phyloP scores from a whole-genome alignment of 1,139 yeast species.

The Sugiyamaella castrensis region DNA sequence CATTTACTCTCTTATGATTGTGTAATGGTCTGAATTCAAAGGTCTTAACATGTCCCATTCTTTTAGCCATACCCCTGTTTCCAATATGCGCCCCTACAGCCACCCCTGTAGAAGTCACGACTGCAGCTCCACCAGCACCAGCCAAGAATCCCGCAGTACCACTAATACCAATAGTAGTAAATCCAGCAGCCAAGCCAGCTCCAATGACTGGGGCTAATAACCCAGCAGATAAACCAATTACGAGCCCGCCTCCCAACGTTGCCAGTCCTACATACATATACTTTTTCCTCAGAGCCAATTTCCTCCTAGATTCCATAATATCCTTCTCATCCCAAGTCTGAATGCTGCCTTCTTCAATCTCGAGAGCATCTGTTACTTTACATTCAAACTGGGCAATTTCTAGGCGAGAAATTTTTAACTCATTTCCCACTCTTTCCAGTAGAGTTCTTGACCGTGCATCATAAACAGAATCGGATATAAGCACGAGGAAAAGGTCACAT shows the following conservation, averaged over 20 bases:
- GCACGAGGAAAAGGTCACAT: constrained; percentile 80
- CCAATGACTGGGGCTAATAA: constrained; percentile 96
- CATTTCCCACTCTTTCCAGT: constrained; percentile 60
- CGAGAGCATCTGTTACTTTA: constrained; percentile 83
- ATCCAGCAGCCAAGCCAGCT: constrained; percentile 96
- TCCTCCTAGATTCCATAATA: constrained; percentile 67
- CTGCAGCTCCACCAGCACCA: constrained; percentile 95
- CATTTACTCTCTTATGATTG: constrained; percentile 82
- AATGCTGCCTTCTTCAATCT: constrained; percentile 70
- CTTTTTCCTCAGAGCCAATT: constrained; percentile 60
- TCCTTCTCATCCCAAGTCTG: constrained; percentile 76
- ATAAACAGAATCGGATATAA: constrained; percentile 80
- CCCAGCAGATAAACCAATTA: constrained; percentile 93
- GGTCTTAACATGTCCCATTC: constrained; percentile 90
- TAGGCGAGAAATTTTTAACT: constrained; percentile 53
- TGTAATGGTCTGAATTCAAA: constrained; percentile 92
- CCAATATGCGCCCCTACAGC: constrained; percentile 91
- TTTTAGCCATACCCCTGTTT: constrained; percentile 72
- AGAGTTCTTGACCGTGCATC: constrained; percentile 86
- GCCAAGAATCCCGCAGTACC: constrained; percentile 93
- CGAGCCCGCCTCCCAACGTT: constrained; percentile 94
- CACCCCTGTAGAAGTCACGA: constrained; percentile 89
- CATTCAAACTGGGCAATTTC: constrained; percentile 89
- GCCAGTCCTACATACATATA: constrained; percentile 91
- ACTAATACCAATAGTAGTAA: constrained; percentile 87